phyloP scores from a whole-genome alignment of 176 grass and related monocot species.

The Oryza punctata region DNA sequence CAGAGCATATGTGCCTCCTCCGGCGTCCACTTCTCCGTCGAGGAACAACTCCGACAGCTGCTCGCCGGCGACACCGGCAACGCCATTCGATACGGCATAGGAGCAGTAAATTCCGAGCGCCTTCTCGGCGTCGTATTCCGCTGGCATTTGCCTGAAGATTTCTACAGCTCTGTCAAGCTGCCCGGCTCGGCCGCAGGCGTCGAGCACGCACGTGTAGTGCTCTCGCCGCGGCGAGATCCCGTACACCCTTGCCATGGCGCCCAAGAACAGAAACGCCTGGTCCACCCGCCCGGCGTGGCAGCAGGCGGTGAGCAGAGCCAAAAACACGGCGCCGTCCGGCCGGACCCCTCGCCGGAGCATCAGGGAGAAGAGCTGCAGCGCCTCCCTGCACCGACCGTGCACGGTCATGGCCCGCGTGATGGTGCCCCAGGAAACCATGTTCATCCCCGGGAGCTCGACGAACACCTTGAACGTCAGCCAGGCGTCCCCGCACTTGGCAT shows the following conservation, averaged over 20 bases:
- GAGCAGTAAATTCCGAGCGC: slow-evolving; percentile 44
- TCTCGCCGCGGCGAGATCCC: slow-evolving; percentile 33
- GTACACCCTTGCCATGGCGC: slow-evolving; percentile 54
- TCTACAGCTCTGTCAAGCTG: slow-evolving; percentile 18
- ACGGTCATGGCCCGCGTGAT: slow-evolving; percentile 55
- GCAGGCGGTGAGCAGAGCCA: slow-evolving; percentile 54
- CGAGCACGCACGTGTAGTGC: slow-evolving; percentile 62
- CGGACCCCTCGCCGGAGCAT: slow-evolving; percentile 47
- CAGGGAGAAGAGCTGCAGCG: slow-evolving; percentile 55
- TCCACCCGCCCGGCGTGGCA: slow-evolving; percentile 45
- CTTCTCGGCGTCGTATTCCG: slow-evolving; percentile 21
- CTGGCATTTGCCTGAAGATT: slow-evolving; percentile 29
- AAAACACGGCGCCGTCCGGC: slow-evolving; percentile 52
- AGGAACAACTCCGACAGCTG: slow-evolving; percentile 25
- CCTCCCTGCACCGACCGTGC: slow-evolving; percentile 41
- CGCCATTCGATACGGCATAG: background rate
- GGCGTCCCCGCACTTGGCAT: slow-evolving; percentile 56
- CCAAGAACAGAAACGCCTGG: slow-evolving; percentile 38
- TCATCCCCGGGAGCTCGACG: slow-evolving; percentile 32
- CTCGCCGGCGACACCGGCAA: background rate
- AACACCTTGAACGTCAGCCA: slow-evolving; percentile 47
- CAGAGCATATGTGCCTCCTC: slow-evolving; percentile 41
- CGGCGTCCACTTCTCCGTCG: slow-evolving; percentile 29
- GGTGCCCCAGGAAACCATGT: slow-evolving; percentile 60
- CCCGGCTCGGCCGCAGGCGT: slow-evolving; percentile 52